Conservation (phyloP, 768 basidiomycete species). For the Cystobasidium tubakii region DNA sequence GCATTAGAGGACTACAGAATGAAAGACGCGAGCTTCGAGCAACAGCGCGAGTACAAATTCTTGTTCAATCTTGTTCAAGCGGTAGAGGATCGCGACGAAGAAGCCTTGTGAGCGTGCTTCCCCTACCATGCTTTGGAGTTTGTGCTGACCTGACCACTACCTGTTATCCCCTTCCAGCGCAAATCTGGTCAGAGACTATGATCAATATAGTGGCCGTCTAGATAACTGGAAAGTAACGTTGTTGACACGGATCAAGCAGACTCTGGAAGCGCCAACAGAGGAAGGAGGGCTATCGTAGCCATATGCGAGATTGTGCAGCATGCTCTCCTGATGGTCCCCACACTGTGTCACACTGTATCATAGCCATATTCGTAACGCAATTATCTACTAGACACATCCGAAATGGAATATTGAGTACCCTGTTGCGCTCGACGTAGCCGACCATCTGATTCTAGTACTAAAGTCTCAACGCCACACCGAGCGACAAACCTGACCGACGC, state of each 20-base stretch:
- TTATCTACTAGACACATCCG: neutral
- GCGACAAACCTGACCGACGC: too few species aligned
- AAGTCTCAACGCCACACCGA: too few species aligned
- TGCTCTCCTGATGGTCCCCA: neutral
- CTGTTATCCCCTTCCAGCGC: slow-evolving; percentile 50
- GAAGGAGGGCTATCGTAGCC: slow-evolving; percentile 53
- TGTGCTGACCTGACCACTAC: neutral
- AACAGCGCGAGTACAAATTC: slow-evolving; percentile 90
- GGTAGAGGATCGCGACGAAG: slow-evolving; percentile 53
- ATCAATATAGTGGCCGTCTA: slow-evolving; percentile 74
- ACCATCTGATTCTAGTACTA: too few species aligned
- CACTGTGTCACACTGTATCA: neutral
- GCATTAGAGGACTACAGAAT: slow-evolving; percentile 69
- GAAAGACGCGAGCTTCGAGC: slow-evolving; percentile 77
- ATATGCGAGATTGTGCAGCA: neutral
- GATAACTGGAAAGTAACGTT: slow-evolving; percentile 95
- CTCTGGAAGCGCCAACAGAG: slow-evolving; percentile 55
- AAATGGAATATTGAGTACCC: too few species aligned
- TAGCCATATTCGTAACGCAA: neutral
- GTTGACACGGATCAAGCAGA: slow-evolving; percentile 80
- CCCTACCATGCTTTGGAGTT: neutral
- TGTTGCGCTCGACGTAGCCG: too few species aligned
- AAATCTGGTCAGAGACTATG: slow-evolving; percentile 79
- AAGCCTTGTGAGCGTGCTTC: slow-evolving; percentile 27
- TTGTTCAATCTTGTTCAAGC: slow-evolving; percentile 70